phyloP scores from a whole-genome alignment of 176 grass and related monocot species.

The Dendrocalamus sinicus region DNA sequence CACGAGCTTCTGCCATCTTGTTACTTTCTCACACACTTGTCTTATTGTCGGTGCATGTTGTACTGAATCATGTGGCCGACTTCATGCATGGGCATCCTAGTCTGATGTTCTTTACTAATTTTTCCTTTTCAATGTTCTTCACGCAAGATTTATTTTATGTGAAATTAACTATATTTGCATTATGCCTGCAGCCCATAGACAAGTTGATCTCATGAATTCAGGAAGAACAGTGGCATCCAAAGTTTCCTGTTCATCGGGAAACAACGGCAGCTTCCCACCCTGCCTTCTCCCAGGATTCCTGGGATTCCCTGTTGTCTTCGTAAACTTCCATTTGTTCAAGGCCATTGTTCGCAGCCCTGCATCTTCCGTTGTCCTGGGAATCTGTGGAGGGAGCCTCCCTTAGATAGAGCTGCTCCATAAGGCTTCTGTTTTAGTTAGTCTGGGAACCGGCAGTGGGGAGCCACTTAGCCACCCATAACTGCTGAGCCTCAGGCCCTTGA shows the following conservation, averaged over 20 bases:
- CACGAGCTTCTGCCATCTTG: background rate
- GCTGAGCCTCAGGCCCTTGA: constrained; percentile 38
- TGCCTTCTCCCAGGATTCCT: constrained; percentile 81
- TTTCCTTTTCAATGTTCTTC: background rate
- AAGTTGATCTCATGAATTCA: constrained; percentile 99
- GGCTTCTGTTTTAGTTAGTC: constrained; percentile 49
- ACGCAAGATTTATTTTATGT: background rate
- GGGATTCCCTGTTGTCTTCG: constrained; percentile 60
- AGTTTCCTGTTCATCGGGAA: constrained; percentile 99
- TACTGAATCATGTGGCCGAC: background rate
- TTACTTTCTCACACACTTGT: background rate
- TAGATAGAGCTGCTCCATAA: constrained; percentile 48
- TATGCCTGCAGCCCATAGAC: constrained; percentile 63
- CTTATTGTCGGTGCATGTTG: background rate
- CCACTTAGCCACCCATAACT: constrained; percentile 15
- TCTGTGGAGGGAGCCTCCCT: constrained; percentile 57
- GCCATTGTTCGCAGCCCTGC: constrained; percentile 92
- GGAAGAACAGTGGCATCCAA: constrained; percentile 72
- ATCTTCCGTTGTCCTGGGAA: constrained; percentile 74
- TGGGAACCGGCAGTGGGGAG: constrained; percentile 30
- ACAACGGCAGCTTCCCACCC: constrained; percentile 65
- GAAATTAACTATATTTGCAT: constrained; percentile 37
- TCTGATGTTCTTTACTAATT: background rate
- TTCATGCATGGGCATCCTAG: background rate
- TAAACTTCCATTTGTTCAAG: constrained; percentile 97